A percentile compares a stretch with the other conserved stretches of the same genome.
phyloP scores from a whole-genome alignment of 768 basidiomycete species.

The Auricularia sp. region DNA sequence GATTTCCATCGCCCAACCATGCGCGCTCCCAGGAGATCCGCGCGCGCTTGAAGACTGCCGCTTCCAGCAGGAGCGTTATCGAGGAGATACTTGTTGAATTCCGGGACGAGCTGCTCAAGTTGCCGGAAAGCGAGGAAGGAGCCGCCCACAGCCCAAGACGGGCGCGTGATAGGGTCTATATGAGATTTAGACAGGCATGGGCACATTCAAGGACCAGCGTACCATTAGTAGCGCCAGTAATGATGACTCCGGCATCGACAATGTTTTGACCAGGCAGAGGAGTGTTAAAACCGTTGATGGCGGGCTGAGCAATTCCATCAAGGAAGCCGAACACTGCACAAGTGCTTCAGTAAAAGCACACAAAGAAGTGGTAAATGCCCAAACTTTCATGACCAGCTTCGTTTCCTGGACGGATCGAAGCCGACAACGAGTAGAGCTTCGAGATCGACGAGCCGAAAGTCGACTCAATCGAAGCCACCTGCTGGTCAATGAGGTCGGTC shows the following conservation, averaged over 20 bases:
- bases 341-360: not conserved
- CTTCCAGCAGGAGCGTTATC: not conserved
- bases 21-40: conserved; percentile 3
- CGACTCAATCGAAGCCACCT: not conserved
- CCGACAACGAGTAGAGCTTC: not conserved
- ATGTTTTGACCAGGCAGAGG: conserved; percentile 5
- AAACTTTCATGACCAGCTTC: conserved; percentile 6
- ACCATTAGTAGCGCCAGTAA: conserved; percentile 2
- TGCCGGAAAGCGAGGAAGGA: conserved; percentile 9
- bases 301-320: conserved; percentile 7
- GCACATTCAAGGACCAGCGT: not conserved
- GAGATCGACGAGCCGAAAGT: conserved; percentile 4
- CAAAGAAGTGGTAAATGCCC: not conserved
- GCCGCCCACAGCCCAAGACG: conserved; percentile 7
- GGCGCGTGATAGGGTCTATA: conserved; percentile 15
- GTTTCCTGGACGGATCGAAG: not conserved
- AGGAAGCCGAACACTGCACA: conserved; percentile 7
- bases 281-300: conserved; percentile 1
- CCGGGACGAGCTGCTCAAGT: conserved; percentile 7
- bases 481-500: not conserved
- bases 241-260: conserved; percentile 6
- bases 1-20: conserved; percentile 7
- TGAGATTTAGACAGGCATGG: conserved; percentile 2
- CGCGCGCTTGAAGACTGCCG: not conserved
- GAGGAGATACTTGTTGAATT: conserved; percentile 4